Base-by-base conservation (phyloP, 495 filamentous ascomycete genomes). In the Clohesyomyces aquaticus region DNA sequence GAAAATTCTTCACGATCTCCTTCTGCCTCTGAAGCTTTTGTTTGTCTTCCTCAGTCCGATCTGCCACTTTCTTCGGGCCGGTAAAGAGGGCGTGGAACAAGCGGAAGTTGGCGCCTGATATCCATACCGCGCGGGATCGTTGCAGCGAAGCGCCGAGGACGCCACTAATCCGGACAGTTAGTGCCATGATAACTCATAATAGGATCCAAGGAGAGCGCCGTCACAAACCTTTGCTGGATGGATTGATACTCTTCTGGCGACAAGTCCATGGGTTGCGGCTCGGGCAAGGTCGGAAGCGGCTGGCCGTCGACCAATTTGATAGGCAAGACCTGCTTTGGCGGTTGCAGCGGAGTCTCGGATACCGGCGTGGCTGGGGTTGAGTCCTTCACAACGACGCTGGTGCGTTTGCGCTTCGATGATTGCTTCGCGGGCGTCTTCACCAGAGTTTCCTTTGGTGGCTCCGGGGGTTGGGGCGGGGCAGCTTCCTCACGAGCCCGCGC, bases 1-100 rank as follows among this genome's bases (percentile, higher is more conserved):
- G 77, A 91, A 97, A 96, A 63, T 85, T 88, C 47, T 96, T 90
- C 71, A 91, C 90, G 4, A 89, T 82, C 0, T 92, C 93, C 65
- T 96, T 95, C 65, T 86, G 83, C 49, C 90, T 85, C 57, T 88
- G 81, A 63, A 88, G 85, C 12, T 84, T 77, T 25, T 82, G 82
- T 53, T 84, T 81, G 25, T 89, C 86, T 76, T 90, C 91, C 53
- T 86, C 85, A 78, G 93, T 96, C 58, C 69, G 70, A 12, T 71
- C 66, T 25, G 61, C 58, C 9, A 74, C 61, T 51, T 72, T 69
- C 66, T 75, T 77, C 12, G 69, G 68, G 2, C 60, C 56, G 25
- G 69, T 63, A 22, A 92, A 91, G 69, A 97, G 96, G 11, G 88
- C 88, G 88, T 93, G 97, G 75, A 95, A 98, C 67, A 89, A 89